Evolutionary conservation across 2,329 filamentous ascomycete genomes (phyloP).

Genomic region (Decorospora gaudefroyi): DNA sequence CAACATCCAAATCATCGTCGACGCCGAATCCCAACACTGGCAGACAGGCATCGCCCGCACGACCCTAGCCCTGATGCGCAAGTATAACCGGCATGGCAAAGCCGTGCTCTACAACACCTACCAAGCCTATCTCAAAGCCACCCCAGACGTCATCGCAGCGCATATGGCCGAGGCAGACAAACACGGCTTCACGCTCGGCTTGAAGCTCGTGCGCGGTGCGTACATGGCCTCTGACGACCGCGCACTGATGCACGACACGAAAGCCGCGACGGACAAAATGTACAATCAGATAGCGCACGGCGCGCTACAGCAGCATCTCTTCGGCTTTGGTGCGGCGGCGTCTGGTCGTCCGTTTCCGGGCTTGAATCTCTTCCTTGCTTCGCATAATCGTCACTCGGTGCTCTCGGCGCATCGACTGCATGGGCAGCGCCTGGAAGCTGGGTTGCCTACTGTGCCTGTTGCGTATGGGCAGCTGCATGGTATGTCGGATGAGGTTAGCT

Average conservation of each 20-base stretch:
- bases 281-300: slow-evolving; percentile 71
- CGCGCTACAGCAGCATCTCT: slow-evolving; percentile 43
- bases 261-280: slow-evolving; percentile 60
- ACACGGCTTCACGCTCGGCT: slow-evolving; percentile 58
- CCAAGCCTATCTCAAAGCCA: slow-evolving; percentile 61
- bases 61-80: slow-evolving; percentile 60
- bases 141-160: slow-evolving; percentile 47
- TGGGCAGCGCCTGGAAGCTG: slow-evolving; percentile 39
- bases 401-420: slow-evolving; percentile 56
- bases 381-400: slow-evolving; percentile 79
- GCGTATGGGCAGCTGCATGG: slow-evolving; percentile 83
- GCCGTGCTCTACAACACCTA: slow-evolving; percentile 71
- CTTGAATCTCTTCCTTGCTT: slow-evolving; percentile 71
- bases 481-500: slow-evolving; percentile 92
- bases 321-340: slow-evolving; percentile 23
- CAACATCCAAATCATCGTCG: slow-evolving; percentile 52
- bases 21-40: slow-evolving; percentile 55
- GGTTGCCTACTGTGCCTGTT: slow-evolving; percentile 55
- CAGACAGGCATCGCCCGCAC: slow-evolving; percentile 55
- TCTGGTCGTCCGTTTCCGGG: slow-evolving; percentile 43
- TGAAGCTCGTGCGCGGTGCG: slow-evolving; percentile 63
- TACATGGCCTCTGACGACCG: slow-evolving; percentile 59
- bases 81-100: slow-evolving; percentile 53
- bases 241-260: slow-evolving; percentile 58
- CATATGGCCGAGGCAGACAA: slow-evolving; percentile 55